A percentile compares a stretch with the other conserved stretches of the same genome.
phyloP scores from a whole-genome alignment of 768 basidiomycete genomes.

The Xanthoconium stramineum region DNA sequence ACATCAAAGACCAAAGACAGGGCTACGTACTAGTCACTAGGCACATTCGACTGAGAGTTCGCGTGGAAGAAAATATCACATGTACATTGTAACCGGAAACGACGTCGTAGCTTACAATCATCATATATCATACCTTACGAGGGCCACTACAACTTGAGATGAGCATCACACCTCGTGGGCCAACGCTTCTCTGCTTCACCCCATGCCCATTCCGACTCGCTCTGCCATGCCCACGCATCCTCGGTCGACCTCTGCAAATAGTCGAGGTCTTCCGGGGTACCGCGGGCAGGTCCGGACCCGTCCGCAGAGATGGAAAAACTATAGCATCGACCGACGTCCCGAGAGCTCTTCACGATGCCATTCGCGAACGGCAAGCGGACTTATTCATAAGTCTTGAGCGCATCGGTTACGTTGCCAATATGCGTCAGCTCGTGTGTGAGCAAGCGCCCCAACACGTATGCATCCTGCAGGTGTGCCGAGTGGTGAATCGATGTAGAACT shows the following conservation, averaged over 20 bases:
- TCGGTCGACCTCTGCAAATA: constrained; percentile 9
- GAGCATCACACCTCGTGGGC: background rate
- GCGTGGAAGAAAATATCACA: too few relatives aligned
- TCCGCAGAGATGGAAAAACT: constrained; percentile 11
- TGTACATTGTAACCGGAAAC: background rate
- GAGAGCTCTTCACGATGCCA: constrained; percentile 17
- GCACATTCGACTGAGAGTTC: too few relatives aligned
- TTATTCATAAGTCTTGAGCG: constrained; percentile 32
- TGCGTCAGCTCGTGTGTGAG: constrained; percentile 24
- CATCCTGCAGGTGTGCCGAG: constrained; percentile 19
- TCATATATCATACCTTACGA: background rate
- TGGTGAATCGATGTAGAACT: background rate
- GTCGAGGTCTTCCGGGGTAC: constrained; percentile 8
- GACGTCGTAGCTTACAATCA: background rate
- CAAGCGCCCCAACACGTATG: constrained; percentile 29
- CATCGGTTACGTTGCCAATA: constrained; percentile 20
- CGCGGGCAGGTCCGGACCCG: background rate
- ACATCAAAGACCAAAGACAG: too few relatives aligned
- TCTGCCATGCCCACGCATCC: constrained; percentile 21
- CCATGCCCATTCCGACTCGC: constrained; percentile 6
- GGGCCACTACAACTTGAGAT: background rate
- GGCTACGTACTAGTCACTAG: too few relatives aligned
- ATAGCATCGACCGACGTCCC: constrained; percentile 22
- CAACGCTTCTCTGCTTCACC: constrained; percentile 12
- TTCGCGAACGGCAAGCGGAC: constrained; percentile 30